phyloP scores from a whole-genome alignment of 345 rosid genomes.

The Syzygium grande region DNA sequence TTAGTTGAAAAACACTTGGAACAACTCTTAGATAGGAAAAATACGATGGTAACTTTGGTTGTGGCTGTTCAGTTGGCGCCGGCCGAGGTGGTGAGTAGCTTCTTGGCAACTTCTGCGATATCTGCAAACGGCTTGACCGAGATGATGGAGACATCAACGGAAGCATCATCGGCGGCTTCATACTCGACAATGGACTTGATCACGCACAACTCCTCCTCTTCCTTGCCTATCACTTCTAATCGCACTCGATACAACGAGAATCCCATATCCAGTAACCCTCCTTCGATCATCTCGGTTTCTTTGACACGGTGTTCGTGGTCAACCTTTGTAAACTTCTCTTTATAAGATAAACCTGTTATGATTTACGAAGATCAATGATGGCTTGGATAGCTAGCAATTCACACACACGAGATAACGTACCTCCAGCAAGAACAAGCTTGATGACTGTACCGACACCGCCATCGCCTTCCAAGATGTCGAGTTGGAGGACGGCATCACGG shows the following conservation, averaged over 20 bases:
- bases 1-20: background rate
- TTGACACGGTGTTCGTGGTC: conserved; percentile 6
- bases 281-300: conserved; percentile 10
- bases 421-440: conserved; percentile 1
- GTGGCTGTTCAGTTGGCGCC: background rate
- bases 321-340: conserved; percentile 5
- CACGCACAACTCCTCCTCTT: background rate
- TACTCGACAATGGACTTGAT: conserved; percentile 1
- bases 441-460: conserved; percentile 14
- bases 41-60: background rate
- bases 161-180: background rate
- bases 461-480: conserved; percentile 14
- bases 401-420: background rate
- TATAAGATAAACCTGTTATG: background rate
- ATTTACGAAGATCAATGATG: background rate
- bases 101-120: background rate
- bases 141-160: background rate
- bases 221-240: conserved; percentile 6
- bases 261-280: conserved; percentile 7
- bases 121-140: background rate
- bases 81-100: background rate
- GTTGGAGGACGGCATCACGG: background rate
- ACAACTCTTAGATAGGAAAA: background rate
- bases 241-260: conserved; percentile 1
- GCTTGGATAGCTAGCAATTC: background rate